Evolutionary conservation across 2,329 filamentous ascomycete genomes (phyloP).

Genomic region (Alternaria longipes): DNA sequence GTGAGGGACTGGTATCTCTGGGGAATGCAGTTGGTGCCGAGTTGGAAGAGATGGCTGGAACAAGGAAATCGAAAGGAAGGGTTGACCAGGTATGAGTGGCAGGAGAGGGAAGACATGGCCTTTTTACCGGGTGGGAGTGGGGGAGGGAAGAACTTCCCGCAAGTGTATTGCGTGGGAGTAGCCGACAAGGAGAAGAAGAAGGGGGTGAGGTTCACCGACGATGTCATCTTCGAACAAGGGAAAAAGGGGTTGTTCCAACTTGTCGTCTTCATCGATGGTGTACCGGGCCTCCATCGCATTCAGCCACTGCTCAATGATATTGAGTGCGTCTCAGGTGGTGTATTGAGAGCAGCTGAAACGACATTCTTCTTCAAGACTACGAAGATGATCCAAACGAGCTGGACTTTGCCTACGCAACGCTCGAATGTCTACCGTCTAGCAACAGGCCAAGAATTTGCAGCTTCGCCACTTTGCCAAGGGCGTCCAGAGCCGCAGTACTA

Average conservation of each 20-base stretch:
- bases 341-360: neutral
- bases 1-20: neutral
- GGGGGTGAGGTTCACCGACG: neutral
- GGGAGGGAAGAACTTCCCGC: neutral
- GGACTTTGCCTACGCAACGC: neutral
- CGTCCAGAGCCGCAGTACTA: neutral
- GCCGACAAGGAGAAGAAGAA: neutral
- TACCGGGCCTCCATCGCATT: neutral
- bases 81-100: neutral
- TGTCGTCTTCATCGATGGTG: neutral
- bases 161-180: neutral
- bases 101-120: neutral
- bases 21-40: neutral
- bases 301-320: neutral
- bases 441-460: neutral
- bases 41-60: neutral
- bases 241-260: neutral
- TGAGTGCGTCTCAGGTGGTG: neutral
- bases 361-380: neutral
- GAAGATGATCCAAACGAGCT: neutral
- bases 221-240: neutral
- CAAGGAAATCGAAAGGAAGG: constrained; percentile 1
- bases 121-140: neutral
- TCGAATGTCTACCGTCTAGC: neutral
- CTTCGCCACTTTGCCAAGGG: neutral